phyloP scores from a whole-genome alignment of 2,329 filamentous ascomycete genomes.

The Canariomyces notabilis region DNA sequence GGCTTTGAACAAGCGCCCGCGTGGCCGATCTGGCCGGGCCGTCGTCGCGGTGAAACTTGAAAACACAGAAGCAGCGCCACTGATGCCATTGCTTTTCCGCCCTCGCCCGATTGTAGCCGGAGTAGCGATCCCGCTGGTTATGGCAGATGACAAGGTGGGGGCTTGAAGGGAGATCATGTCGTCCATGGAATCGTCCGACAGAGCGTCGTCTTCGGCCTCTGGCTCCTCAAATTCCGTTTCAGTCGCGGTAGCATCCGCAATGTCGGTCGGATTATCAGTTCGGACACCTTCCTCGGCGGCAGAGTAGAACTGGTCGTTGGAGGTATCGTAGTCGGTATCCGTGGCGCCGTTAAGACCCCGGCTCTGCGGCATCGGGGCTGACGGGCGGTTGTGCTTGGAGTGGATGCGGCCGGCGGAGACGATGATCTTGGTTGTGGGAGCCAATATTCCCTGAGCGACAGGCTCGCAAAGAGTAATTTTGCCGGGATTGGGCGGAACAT shows the following conservation, averaged over 20 bases:
- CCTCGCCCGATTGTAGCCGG: slow-evolving; percentile 68
- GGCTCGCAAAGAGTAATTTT: slow-evolving; percentile 92
- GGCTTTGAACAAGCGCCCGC: slow-evolving; percentile 77
- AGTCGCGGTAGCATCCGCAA: slow-evolving; percentile 55
- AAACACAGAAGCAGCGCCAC: slow-evolving; percentile 82
- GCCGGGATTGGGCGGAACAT: slow-evolving; percentile 76
- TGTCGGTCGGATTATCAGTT: slow-evolving; percentile 54
- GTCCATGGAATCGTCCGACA: slow-evolving; percentile 87
- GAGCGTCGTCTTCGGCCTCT: slow-evolving; percentile 67
- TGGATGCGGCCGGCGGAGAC: slow-evolving; percentile 61
- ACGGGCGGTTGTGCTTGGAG: slow-evolving; percentile 47
- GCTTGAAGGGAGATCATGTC: slow-evolving; percentile 87
- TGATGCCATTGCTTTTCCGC: slow-evolving; percentile 62
- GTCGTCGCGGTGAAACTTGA: slow-evolving; percentile 85
- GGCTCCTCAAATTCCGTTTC: slow-evolving; percentile 51
- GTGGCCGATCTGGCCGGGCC: slow-evolving; percentile 64
- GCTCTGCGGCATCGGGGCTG: slow-evolving; percentile 41
- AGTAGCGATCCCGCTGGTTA: slow-evolving; percentile 74
- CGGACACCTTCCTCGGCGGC: slow-evolving; percentile 72
- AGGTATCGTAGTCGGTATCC: slow-evolving; percentile 71
- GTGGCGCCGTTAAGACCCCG: slow-evolving; percentile 54
- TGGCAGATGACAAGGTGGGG: slow-evolving; percentile 71
- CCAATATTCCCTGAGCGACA: slow-evolving; percentile 78
- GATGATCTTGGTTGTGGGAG: slow-evolving; percentile 75
- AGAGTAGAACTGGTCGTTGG: slow-evolving; percentile 88